phyloP scores from a whole-genome alignment of 345 rosid species.

The Rubroshorea leprosula region DNA sequence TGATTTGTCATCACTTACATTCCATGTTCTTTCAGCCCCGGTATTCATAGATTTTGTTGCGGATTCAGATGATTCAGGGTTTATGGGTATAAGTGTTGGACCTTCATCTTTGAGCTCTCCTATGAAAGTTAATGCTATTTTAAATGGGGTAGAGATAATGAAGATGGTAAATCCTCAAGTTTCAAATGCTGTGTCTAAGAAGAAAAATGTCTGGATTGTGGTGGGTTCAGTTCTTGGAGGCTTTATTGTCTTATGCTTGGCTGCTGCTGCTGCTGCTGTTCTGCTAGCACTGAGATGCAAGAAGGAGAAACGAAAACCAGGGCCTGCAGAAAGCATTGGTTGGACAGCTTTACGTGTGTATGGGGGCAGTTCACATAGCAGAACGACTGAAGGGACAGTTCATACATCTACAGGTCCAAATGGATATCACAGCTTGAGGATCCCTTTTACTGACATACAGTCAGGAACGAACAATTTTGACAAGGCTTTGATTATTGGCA shows the following conservation, averaged over 20 bases:
- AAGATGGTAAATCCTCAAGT: constrained; percentile 40
- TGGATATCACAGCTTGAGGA: constrained; percentile 56
- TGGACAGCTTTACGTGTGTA: constrained; percentile 78
- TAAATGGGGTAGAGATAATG: constrained; percentile 93
- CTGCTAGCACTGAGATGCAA: constrained; percentile 36
- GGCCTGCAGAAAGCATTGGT: constrained; percentile 52
- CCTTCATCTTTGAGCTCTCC: constrained; percentile 74
- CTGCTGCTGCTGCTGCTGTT: constrained; percentile 25
- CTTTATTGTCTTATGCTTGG: constrained; percentile 32
- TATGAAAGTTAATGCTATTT: constrained; percentile 51
- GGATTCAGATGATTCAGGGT: constrained; percentile 49
- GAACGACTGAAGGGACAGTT: constrained; percentile 64
- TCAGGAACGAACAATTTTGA: constrained; percentile 77
- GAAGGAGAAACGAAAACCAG: constrained; percentile 38
- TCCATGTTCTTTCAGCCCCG: constrained; percentile 69
- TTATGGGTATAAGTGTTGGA: constrained; percentile 62
- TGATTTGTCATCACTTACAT: constrained; percentile 65
- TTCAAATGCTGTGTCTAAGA: constrained; percentile 24
- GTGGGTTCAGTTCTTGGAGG: constrained; percentile 61
- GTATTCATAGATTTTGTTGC: constrained; percentile 64
- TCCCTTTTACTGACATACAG: constrained; percentile 71
- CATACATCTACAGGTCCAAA: constrained; percentile 50
- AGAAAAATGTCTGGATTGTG: constrained; percentile 44
- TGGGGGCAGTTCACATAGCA: constrained; percentile 67
- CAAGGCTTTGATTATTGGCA: constrained; percentile 58